Evolutionary conservation across 1,284 basidiomycete genomes (phyloP).

Genomic region (Anthracocystis walkeri): DNA sequence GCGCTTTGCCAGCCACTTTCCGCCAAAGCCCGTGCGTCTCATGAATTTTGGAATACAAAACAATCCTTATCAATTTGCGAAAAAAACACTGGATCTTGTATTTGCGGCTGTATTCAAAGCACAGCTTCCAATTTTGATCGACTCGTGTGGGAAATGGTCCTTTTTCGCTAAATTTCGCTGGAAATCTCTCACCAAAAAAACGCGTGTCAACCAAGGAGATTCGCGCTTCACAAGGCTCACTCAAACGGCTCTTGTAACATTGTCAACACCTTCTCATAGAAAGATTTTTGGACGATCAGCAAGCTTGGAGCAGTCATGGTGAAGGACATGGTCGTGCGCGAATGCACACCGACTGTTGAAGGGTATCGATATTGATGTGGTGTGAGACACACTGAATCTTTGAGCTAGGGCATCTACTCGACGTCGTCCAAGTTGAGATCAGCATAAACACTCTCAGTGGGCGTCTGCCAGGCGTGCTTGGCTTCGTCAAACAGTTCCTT

Average conservation of each 20-base stretch:
- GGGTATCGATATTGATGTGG: constrained; percentile 1
- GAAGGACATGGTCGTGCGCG: background rate
- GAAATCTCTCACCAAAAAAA: background rate
- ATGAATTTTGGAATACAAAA: background rate
- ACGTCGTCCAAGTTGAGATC: constrained; percentile 44
- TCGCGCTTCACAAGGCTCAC: constrained; percentile 2
- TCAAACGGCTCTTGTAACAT: background rate
- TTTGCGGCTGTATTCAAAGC: constrained; percentile 8
- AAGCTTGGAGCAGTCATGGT: background rate
- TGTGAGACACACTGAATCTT: background rate
- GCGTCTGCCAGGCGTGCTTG: constrained; percentile 55
- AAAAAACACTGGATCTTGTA: constrained; percentile 2
- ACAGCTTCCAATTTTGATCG: constrained; percentile 12
- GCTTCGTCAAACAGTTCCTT: constrained; percentile 61
- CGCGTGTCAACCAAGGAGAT: background rate
- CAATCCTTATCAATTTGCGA: constrained; percentile 1
- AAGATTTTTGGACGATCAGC: background rate
- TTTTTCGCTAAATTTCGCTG: background rate
- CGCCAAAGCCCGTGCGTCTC: constrained; percentile 14
- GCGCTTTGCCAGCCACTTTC: constrained; percentile 7
- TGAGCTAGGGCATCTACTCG: constrained; percentile 15
- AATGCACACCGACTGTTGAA: background rate
- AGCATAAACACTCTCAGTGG: constrained; percentile 55
- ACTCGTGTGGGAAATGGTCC: background rate
- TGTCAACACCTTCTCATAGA: background rate